phyloP scores from a whole-genome alignment of 192 early-diverging fungal genomes.

The Mortierella alpina region DNA sequence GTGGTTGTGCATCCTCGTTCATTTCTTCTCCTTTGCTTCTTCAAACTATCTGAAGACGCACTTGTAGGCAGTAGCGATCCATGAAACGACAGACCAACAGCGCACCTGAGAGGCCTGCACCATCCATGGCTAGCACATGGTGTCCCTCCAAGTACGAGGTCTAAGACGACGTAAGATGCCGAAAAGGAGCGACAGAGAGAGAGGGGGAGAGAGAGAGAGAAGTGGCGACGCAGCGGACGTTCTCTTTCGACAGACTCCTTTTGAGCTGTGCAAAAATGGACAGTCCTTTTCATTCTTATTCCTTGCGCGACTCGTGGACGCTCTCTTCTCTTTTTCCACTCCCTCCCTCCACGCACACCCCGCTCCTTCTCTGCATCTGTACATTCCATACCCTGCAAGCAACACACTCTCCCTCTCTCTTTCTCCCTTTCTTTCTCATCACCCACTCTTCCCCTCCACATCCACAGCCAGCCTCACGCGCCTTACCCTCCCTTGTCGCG shows the following conservation, averaged over 20 bases:
- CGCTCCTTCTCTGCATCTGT: background rate
- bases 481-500: background rate
- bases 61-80: no score
- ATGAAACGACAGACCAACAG: no score
- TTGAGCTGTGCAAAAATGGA: background rate
- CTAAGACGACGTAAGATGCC: background rate
- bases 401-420: background rate
- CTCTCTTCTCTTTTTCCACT: background rate
- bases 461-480: background rate
- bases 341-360: background rate
- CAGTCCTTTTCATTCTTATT: background rate
- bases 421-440: slow-evolving; percentile 1
- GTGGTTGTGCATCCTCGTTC: no score
- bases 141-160: no score
- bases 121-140: no score
- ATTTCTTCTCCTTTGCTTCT: no score
- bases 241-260: background rate
- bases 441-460: background rate
- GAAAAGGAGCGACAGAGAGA: background rate
- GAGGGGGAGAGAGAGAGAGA: background rate
- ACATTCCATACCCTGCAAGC: background rate
- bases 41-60: no score
- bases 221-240: no score
- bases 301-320: background rate
- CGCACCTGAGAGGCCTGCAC: no score